A percentile compares a stretch with the other conserved stretches of the same genome.
phyloP scores from a whole-genome alignment of 2,329 filamentous ascomycete genomes.

The Capronia coronata region DNA sequence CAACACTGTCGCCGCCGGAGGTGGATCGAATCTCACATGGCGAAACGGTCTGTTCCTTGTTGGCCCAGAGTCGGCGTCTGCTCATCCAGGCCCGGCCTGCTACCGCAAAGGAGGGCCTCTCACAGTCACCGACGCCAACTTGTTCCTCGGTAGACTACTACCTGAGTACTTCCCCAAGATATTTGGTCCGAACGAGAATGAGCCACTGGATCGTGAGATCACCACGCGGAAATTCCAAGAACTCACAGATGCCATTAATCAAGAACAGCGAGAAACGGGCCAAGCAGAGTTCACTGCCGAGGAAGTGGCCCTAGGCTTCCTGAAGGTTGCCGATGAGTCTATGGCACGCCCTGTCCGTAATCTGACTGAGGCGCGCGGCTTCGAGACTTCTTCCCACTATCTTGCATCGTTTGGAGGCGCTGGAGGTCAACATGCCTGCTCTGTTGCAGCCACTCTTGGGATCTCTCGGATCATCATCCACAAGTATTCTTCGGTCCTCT shows the following conservation, averaged over 20 bases:
- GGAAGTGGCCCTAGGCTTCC: conserved; percentile 38
- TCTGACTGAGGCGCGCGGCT: conserved; percentile 30
- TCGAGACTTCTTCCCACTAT: conserved; percentile 30
- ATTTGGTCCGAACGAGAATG: conserved; percentile 76
- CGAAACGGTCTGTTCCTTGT: conserved; percentile 82
- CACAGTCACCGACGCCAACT: conserved; percentile 88
- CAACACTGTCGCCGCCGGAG: conserved; percentile 60
- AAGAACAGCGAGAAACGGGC: conserved; percentile 33
- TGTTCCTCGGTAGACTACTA: conserved; percentile 65
- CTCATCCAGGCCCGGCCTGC: conserved; percentile 83
- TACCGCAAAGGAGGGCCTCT: conserved; percentile 84
- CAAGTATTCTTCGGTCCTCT: conserved; percentile 38
- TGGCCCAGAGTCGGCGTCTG: conserved; percentile 80
- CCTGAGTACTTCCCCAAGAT: conserved; percentile 86
- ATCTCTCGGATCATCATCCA: conserved; percentile 42
- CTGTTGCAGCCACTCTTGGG: conserved; percentile 38
- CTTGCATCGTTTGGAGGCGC: conserved; percentile 33
- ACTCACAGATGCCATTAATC: conserved; percentile 41
- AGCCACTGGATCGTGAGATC: conserved; percentile 48
- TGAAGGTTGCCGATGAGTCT: conserved; percentile 40
- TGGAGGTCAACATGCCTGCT: conserved; percentile 38
- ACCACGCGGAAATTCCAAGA: conserved; percentile 39
- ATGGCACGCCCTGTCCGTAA: conserved; percentile 35
- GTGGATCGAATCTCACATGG: conserved; percentile 60
- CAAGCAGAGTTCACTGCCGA: conserved; percentile 30